Percentiles rank a stretch among this genome's conserved stretches.
phyloP scores from a whole-genome alignment of 148 eudicot genomes.

The Rhododendron griersonianum region DNA sequence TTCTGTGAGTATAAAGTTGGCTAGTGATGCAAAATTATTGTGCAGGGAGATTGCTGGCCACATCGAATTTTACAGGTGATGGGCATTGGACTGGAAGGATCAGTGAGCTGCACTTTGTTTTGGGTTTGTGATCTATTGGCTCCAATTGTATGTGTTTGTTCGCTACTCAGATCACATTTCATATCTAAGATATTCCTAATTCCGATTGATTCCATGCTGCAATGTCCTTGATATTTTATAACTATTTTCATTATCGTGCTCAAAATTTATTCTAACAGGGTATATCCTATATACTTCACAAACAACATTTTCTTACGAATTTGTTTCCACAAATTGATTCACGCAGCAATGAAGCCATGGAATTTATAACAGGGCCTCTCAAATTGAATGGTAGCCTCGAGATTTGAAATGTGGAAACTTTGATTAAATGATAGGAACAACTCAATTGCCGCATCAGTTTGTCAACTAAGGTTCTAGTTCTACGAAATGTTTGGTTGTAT shows the following conservation, averaged over 20 bases:
- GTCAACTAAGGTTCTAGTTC: not conserved
- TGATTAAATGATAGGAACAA: not conserved
- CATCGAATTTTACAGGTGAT: slow-evolving; percentile 57
- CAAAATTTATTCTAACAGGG: not conserved
- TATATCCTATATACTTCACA: not conserved
- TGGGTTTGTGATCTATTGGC: not conserved
- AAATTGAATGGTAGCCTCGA: not conserved
- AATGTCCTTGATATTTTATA: not conserved
- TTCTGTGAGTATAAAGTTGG: slow-evolving; percentile 56
- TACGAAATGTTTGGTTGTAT: not conserved
- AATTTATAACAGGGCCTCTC: not conserved
- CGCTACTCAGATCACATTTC: not conserved
- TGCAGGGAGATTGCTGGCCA: slow-evolving; percentile 91
- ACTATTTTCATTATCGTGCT: not conserved
- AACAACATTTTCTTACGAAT: not conserved
- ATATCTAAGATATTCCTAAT: not conserved
- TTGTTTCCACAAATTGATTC: not conserved
- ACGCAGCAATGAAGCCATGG: not conserved
- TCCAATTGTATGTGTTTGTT: not conserved
- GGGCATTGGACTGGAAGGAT: not conserved
- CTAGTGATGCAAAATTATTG: slow-evolving; percentile 60
- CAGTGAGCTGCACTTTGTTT: not conserved
- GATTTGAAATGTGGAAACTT: not conserved
- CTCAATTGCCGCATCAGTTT: not conserved
- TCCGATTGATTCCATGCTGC: not conserved